Conservation (phyloP, 1,284 basidiomycete species). For the Bjerkandera adusta region DNA sequence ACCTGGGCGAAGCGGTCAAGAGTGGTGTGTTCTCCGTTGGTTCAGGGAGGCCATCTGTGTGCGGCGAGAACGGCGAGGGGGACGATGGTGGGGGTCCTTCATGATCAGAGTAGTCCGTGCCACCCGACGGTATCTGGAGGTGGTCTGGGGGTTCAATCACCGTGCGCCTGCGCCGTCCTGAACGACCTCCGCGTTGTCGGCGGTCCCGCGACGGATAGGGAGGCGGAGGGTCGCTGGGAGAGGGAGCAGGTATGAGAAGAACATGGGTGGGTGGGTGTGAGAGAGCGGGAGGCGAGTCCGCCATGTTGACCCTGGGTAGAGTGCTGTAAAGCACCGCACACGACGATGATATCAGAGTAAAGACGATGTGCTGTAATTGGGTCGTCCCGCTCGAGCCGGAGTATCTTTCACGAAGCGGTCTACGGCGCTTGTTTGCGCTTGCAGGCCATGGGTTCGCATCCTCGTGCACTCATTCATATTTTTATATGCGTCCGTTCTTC, state of each 20-base stretch:
- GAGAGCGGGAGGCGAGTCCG: neutral
- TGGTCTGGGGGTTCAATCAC: constrained; percentile 22
- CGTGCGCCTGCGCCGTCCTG: constrained; percentile 20
- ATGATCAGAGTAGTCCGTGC: constrained; percentile 32
- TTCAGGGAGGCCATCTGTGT: constrained; percentile 25
- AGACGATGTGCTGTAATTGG: no score
- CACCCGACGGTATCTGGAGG: constrained; percentile 32
- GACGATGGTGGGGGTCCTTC: constrained; percentile 16
- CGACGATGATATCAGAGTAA: no score
- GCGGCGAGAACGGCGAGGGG: constrained; percentile 16
- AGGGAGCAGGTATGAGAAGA: constrained; percentile 23
- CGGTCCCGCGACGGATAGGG: constrained; percentile 61
- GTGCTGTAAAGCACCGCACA: no score
- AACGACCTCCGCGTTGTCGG: constrained; percentile 35
- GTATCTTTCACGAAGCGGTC: no score
- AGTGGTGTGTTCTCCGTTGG: constrained; percentile 43
- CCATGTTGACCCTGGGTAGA: no score
- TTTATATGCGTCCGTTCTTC: no score
- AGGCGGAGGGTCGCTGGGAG: constrained; percentile 54
- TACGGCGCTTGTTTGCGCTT: no score
- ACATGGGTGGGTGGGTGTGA: constrained; percentile 2
- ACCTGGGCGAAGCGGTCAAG: constrained; percentile 26
- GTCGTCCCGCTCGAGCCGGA: no score
- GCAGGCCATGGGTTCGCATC: no score
- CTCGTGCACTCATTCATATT: no score